Conservation (phyloP, 805 yeast species). For the Nakazawaea populi region DNA sequence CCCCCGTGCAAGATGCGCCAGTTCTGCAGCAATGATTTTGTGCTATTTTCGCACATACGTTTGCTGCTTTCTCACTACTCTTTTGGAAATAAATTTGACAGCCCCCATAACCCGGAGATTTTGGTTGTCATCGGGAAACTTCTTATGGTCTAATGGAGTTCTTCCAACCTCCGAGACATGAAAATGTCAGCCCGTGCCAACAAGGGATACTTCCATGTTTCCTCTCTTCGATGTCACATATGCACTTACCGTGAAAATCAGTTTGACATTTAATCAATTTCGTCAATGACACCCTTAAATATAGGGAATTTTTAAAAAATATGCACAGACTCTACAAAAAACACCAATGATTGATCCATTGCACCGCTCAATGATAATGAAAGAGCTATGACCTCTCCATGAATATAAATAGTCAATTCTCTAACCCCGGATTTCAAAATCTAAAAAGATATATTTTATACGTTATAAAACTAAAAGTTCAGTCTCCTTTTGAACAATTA, state of each 20-base stretch:
- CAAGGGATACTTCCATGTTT: not conserved
- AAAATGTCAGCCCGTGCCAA: not conserved
- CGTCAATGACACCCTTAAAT: not conserved
- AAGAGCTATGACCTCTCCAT: not conserved
- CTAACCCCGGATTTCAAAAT: conserved; percentile 2
- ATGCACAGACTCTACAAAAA: no score
- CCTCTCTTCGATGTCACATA: not conserved
- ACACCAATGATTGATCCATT: not conserved
- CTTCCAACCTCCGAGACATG: not conserved
- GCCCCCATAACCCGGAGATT: no score
- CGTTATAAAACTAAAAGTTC: not conserved
- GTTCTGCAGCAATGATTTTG: no score
- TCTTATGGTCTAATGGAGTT: not conserved
- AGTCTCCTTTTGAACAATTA: no score
- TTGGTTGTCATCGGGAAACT: no score
- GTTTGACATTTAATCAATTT: not conserved
- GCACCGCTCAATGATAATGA: not conserved
- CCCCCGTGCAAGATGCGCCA: no score
- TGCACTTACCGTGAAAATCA: not conserved
- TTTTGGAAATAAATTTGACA: no score
- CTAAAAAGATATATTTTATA: not conserved
- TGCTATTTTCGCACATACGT: no score
- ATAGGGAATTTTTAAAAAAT: no score
- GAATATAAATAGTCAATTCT: not conserved
- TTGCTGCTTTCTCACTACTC: no score